These are phyloP conservation scores for Aspergillus diversus DNA, from an alignment of 495 filamentous ascomycete species.

Conservation along the genomic window DNA sequence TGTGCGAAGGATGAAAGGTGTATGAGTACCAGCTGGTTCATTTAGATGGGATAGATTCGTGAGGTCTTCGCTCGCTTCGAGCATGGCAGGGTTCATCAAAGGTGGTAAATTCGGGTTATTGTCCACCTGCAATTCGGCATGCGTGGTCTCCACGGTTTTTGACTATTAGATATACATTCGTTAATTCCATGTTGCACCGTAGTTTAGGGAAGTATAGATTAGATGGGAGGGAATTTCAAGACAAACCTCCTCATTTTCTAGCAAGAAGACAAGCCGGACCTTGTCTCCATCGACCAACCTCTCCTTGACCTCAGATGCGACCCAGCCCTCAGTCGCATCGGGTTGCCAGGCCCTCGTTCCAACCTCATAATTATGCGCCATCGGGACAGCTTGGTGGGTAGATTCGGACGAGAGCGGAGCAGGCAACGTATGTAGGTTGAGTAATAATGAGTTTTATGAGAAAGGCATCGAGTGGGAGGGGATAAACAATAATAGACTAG, in stretches of 20 bases:
- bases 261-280: slow-evolving; percentile 78
- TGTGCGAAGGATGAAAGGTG: background rate
- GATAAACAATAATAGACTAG: slow-evolving; percentile 12
- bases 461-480: slow-evolving; percentile 21
- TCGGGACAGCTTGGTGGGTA: slow-evolving; percentile 34
- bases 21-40: slow-evolving; percentile 85
- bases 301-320: slow-evolving; percentile 91
- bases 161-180: slow-evolving; percentile 52
- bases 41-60: slow-evolving; percentile 98
- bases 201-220: too few relatives aligned
- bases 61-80: slow-evolving; percentile 97
- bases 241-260: slow-evolving; percentile 92
- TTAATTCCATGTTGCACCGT: slow-evolving; percentile 25
- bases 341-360: slow-evolving; percentile 98
- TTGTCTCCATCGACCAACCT: slow-evolving; percentile 85
- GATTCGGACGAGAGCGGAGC: slow-evolving; percentile 16
- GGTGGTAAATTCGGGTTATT: slow-evolving; percentile 75
- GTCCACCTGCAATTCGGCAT: slow-evolving; percentile 76
- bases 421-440: slow-evolving; percentile 22
- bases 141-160: slow-evolving; percentile 79
- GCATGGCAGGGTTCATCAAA: slow-evolving; percentile 96
- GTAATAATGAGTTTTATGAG: slow-evolving; percentile 7
- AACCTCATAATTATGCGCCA: slow-evolving; percentile 97
- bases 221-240: slow-evolving; percentile 10
- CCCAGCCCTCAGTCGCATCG: slow-evolving; percentile 92